Base-by-base conservation (phyloP, 2,329 filamentous ascomycete genomes). In the Ascocoryne sarcoides region DNA sequence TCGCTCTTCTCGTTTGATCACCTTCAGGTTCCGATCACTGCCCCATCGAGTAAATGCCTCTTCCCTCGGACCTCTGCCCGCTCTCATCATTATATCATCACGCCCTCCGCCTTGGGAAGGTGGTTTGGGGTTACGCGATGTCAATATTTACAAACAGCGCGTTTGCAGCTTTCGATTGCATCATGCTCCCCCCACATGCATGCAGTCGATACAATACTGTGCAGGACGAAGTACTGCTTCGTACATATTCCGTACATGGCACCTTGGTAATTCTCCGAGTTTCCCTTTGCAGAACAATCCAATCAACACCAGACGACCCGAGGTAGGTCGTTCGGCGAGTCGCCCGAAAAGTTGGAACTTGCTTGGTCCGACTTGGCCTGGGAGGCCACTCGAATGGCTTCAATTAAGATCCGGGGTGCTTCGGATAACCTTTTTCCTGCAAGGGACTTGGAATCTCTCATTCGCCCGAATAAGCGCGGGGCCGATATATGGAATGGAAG, bases 121-220 rank as follows among this genome's bases (percentile, higher is more conserved):
- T 39, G 35, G 38, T 34, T n/a, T n/a, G n/a, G n/a, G n/a, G n/a
- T 34, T 14, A 49, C 48, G 50, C 48, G 48, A 46, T 48, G 48
- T 53, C 28, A 53, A 53, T 49, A 51, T 51, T 53, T 20, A 53
- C 50, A 45, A 45, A 42, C 48, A n/a, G 48, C 48, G 46, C 48
- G 46, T 35, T 23, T 20, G 38, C 20, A 26, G 9, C 37, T 19
- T 15, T 34, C 30, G 26, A 45, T 43, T 37, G 34, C 39, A 44
- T 41, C 46, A 46, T n/a, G n/a, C n/a, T 39, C 42, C 32, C 3
- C 28, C 16, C 15, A 30, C 33, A 28, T 35, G 32, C 30, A 9
- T 30, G 21, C 18, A 32, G 21, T 20, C n/a, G n/a, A n/a, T n/a
- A n/a, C n/a, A n/a, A n/a, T n/a, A n/a, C n/a, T n/a, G n/a, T n/a